A percentile compares a stretch with the other conserved stretches of the same genome.
Conservation (phyloP, 495 filamentous ascomycete species). For the Tuber magnatum region DNA sequence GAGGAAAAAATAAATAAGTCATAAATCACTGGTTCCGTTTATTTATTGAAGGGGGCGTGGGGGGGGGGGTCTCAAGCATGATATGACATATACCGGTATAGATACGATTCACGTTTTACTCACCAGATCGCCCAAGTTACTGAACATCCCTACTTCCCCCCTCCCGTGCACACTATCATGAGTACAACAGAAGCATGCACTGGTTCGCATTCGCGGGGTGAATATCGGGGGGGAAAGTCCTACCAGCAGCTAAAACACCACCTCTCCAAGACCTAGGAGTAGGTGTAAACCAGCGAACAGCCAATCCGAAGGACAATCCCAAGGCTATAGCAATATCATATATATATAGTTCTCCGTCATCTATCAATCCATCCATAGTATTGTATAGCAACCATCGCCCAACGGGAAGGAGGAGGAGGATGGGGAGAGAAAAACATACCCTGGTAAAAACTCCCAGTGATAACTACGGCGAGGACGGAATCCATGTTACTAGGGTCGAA, state of each 20-base stretch:
- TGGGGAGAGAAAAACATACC: slow-evolving; percentile 13
- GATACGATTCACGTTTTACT: slow-evolving; percentile 14
- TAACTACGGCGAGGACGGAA: slow-evolving; percentile 28
- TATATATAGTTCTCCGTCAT: neutral
- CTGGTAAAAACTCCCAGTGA: slow-evolving; percentile 36
- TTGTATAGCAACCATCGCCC: neutral
- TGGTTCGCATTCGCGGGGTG: neutral
- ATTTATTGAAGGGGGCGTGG: slow-evolving; percentile 4
- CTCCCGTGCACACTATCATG: neutral
- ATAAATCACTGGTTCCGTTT: neutral
- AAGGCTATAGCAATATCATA: slow-evolving; percentile 13
- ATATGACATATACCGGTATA: slow-evolving; percentile 8
- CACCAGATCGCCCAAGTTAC: slow-evolving; percentile 39
- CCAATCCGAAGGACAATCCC: slow-evolving; percentile 34
- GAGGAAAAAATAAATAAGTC: slow-evolving; percentile 1
- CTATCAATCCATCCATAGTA: neutral
- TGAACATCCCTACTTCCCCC: slow-evolving; percentile 24
- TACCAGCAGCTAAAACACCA: slow-evolving; percentile 39
- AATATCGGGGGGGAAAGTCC: slow-evolving; percentile 1
- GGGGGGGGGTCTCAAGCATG: neutral
- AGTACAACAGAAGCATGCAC: neutral
- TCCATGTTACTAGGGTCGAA: slow-evolving; percentile 37
- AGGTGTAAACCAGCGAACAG: slow-evolving; percentile 38
- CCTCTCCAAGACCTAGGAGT: slow-evolving; percentile 35
- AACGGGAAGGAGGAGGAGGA: neutral